A percentile compares a stretch with the other conserved stretches of the same genome.
These are phyloP conservation scores for Candida tunisiensis DNA, from an alignment of 1,139 yeast genomes.

Conservation along the genomic window DNA sequence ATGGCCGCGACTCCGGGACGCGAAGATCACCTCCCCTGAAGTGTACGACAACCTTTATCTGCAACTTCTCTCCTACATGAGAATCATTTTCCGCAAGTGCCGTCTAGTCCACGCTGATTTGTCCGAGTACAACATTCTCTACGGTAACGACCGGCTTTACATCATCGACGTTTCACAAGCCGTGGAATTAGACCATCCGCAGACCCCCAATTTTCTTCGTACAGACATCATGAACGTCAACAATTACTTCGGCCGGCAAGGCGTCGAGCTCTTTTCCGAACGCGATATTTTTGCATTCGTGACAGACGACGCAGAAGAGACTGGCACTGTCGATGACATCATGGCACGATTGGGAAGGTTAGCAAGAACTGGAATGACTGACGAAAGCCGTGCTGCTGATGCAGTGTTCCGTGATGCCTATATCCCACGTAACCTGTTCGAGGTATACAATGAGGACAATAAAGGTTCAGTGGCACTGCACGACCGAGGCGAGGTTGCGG, in stretches of 20 bases:
- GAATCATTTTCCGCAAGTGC: conserved; percentile 76
- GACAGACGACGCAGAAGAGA: conserved; percentile 16
- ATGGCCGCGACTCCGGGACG: conserved; percentile 76
- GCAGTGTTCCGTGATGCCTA: conserved; percentile 80
- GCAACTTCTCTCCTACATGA: conserved; percentile 69
- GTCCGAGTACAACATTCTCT: conserved; percentile 84
- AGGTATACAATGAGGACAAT: conserved; percentile 28
- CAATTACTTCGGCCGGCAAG: conserved; percentile 64
- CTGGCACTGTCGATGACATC: conserved; percentile 11
- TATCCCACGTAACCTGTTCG: conserved; percentile 46
- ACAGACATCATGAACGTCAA: conserved; percentile 97
- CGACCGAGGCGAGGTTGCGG: no score
- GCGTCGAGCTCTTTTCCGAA: conserved; percentile 67
- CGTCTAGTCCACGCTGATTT: conserved; percentile 92
- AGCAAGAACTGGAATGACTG: conserved; percentile 21
- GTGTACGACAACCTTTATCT: conserved; percentile 54
- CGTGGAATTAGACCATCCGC: conserved; percentile 97
- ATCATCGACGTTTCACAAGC: conserved; percentile 96
- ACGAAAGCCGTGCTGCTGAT: conserved; percentile 50
- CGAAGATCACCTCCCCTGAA: conserved; percentile 28
- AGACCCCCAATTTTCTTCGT: conserved; percentile 83
- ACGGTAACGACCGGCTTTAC: conserved; percentile 59
- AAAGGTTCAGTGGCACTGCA: no score
- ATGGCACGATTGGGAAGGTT: conserved; percentile 13
- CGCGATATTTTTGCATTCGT: conserved; percentile 65